Evolutionary conservation across 345 rosid species (phyloP).

Genomic region (Brassica carinata): DNA sequence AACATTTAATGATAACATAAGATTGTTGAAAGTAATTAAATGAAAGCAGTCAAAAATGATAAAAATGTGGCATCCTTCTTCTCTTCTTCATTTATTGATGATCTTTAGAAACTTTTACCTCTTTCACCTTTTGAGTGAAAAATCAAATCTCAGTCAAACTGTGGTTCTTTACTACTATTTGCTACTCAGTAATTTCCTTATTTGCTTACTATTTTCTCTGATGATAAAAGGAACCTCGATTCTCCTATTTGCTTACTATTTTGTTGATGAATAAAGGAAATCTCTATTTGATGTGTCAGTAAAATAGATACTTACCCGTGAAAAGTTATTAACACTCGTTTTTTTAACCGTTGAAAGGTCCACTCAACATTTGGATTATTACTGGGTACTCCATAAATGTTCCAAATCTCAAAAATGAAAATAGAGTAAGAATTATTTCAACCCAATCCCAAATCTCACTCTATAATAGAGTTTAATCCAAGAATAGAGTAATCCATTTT

Average conservation of each 20-base stretch:
- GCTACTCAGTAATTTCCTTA: slow-evolving; percentile 32
- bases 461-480: no score
- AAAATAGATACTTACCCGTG: slow-evolving; percentile 30
- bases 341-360: slow-evolving; percentile 28
- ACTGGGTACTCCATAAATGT: background rate
- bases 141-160: slow-evolving; percentile 34
- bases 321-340: background rate
- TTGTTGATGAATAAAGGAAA: slow-evolving; percentile 19
- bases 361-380: slow-evolving; percentile 21
- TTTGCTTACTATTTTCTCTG: slow-evolving; percentile 30
- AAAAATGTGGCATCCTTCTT: slow-evolving; percentile 8
- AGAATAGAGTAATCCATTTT: no score
- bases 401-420: no score
- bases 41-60: slow-evolving; percentile 35
- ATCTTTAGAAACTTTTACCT: background rate
- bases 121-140: slow-evolving; percentile 9
- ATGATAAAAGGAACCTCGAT: slow-evolving; percentile 22
- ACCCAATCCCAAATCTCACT: no score
- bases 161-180: slow-evolving; percentile 20
- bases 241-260: slow-evolving; percentile 27
- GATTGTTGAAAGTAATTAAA: slow-evolving; percentile 24
- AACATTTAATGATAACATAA: slow-evolving; percentile 32
- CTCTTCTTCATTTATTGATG: slow-evolving; percentile 27
- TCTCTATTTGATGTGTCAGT: slow-evolving; percentile 34
- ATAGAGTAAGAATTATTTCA: no score